Conservation (phyloP, 306 rosid genomes). For the Castanea crenata region DNA sequence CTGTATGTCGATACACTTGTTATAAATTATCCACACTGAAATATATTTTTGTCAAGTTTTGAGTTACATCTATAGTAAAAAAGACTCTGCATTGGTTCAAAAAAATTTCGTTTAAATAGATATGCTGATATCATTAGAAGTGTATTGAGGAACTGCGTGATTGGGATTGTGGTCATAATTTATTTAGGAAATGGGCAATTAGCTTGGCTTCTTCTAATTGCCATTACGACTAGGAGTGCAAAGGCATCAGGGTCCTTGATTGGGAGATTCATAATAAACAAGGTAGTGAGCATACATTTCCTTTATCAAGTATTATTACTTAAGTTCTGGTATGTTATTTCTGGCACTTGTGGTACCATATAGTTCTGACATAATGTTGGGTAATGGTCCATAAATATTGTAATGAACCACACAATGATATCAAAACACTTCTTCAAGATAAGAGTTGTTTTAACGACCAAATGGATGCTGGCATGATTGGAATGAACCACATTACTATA, state of each 20-base stretch:
- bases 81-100: neutral
- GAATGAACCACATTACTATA: neutral
- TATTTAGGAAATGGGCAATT: constrained; percentile 4
- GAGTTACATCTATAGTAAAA: neutral
- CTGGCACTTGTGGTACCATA: neutral
- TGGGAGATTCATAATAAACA: neutral
- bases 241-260: constrained; percentile 1
- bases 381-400: neutral
- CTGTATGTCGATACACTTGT: neutral
- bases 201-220: neutral
- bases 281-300: neutral
- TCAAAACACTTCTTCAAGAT: neutral
- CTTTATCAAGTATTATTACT: neutral
- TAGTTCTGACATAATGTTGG: constrained; percentile 7
- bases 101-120: neutral
- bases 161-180: neutral
- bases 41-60: neutral
- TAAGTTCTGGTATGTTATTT: neutral
- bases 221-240: neutral
- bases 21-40: neutral
- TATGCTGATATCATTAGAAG: too few relatives aligned
- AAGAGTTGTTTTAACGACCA: neutral
- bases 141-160: neutral
- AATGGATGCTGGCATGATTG: neutral
- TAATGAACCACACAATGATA: neutral